Conservation (phyloP, 176 grass and related monocot genomes). For the Juncus inflexus region DNA sequence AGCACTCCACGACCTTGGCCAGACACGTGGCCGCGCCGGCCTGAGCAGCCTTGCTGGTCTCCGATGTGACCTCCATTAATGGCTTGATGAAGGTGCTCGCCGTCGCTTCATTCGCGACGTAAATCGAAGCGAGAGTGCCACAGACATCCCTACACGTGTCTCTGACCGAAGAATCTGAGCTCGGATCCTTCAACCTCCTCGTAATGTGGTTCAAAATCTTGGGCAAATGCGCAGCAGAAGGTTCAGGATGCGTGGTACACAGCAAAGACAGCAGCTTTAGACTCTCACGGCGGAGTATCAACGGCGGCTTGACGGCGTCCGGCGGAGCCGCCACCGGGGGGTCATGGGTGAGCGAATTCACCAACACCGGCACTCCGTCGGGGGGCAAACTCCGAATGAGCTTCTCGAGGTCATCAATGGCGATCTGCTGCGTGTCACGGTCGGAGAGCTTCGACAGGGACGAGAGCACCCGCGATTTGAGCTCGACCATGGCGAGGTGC, state of each 20-base stretch:
- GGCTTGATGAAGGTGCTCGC: conserved; percentile 76
- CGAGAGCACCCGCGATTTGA: conserved; percentile 77
- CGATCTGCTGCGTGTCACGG: conserved; percentile 94
- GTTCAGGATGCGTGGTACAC: conserved; percentile 55
- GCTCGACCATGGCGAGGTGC: conserved; percentile 76
- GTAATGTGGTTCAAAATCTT: conserved; percentile 74
- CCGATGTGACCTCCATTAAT: conserved; percentile 82
- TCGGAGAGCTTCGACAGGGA: conserved; percentile 83
- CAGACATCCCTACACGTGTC: conserved; percentile 66
- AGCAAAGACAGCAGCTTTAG: conserved; percentile 62
- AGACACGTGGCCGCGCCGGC: conserved; percentile 74
- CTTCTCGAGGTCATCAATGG: conserved; percentile 77
- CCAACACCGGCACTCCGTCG: conserved; percentile 76
- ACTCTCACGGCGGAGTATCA: conserved; percentile 50
- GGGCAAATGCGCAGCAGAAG: conserved; percentile 49
- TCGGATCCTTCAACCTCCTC: conserved; percentile 68
- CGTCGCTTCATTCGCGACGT: conserved; percentile 42
- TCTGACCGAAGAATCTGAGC: conserved; percentile 69
- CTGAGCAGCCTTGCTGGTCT: conserved; percentile 87
- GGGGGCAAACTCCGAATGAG: conserved; percentile 66
- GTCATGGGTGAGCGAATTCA: conserved; percentile 64
- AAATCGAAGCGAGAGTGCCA: conserved; percentile 61
- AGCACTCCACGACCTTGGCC: conserved; percentile 73
- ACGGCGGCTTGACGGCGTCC: conserved; percentile 29
- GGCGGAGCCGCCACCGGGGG: conserved; percentile 29